A percentile compares a stretch with the other conserved stretches of the same genome.
Evolutionary conservation across 2,329 filamentous ascomycete genomes (phyloP).

Genomic region (Fusarium floridanum): DNA sequence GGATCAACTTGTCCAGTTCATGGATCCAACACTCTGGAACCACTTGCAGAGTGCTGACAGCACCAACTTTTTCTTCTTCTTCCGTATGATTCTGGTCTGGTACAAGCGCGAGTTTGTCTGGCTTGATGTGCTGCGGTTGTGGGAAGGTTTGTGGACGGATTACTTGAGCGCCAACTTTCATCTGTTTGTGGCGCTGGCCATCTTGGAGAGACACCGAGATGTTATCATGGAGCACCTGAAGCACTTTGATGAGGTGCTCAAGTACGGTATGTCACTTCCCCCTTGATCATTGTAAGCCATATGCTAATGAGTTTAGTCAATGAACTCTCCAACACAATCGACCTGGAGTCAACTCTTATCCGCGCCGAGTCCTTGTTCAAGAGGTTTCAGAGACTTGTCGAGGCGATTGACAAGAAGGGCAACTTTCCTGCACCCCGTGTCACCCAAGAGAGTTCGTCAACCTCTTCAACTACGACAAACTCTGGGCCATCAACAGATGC

Average conservation of each 20-base stretch:
- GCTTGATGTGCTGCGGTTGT: slow-evolving; percentile 86
- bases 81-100: slow-evolving; percentile 98
- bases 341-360: slow-evolving; percentile 86
- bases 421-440: slow-evolving; percentile 76
- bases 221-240: slow-evolving; percentile 95
- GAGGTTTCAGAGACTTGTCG: slow-evolving; percentile 88
- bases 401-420: slow-evolving; percentile 91
- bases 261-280: slow-evolving; percentile 77
- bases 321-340: slow-evolving; percentile 92
- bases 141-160: slow-evolving; percentile 97
- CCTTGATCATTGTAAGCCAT: background rate
- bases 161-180: slow-evolving; percentile 91
- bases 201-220: slow-evolving; percentile 94
- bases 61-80: slow-evolving; percentile 99
- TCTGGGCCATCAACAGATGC: slow-evolving; percentile 22
- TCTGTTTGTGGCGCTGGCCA: slow-evolving; percentile 92
- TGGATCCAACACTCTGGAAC: slow-evolving; percentile 94
- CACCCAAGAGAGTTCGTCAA: slow-evolving; percentile 30
- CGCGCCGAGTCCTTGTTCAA: slow-evolving; percentile 90
- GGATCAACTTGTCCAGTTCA: slow-evolving; percentile 94
- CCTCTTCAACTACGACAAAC: slow-evolving; percentile 27
- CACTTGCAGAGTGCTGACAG: slow-evolving; percentile 92
- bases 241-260: slow-evolving; percentile 96
- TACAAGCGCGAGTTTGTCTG: slow-evolving; percentile 98
- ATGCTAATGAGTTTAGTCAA: slow-evolving; percentile 74